A percentile compares a stretch with the other conserved stretches of the same genome.
Conservation (phyloP, 768 basidiomycete species). For the Gloeostereum incarnatum region DNA sequence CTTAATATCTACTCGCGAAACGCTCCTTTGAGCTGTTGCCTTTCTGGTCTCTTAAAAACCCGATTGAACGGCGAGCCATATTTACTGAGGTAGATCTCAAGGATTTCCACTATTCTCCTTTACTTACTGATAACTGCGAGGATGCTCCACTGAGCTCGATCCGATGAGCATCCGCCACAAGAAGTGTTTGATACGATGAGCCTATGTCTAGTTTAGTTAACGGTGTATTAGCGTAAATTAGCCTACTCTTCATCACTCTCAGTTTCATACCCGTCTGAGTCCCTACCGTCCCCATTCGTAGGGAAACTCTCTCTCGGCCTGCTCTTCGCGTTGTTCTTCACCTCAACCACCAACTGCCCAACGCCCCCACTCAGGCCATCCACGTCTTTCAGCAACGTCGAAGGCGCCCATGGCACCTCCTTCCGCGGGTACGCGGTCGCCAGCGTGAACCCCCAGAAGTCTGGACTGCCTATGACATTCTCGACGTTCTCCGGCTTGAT, state of each 20-base stretch:
- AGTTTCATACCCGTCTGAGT: slow-evolving; percentile 5
- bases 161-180: no score
- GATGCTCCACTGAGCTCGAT: no score
- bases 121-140: no score
- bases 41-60: no score
- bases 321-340: slow-evolving; percentile 13
- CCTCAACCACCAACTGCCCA: slow-evolving; percentile 56
- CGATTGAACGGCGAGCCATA: no score
- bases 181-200: no score
- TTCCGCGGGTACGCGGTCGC: slow-evolving; percentile 60
- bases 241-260: slow-evolving; percentile 5
- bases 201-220: no score
- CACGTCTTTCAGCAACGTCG: slow-evolving; percentile 30
- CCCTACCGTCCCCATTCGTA: neutral
- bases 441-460: slow-evolving; percentile 73
- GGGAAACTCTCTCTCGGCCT: neutral
- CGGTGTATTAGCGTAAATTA: no score
- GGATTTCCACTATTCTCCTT: no score
- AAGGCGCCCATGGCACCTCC: slow-evolving; percentile 43
- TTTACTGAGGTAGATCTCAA: no score
- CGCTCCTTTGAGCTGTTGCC: no score
- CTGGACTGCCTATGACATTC: slow-evolving; percentile 24
- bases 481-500: slow-evolving; percentile 15
- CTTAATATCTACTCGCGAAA: no score
- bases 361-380: slow-evolving; percentile 46